phyloP scores from a whole-genome alignment of 2,329 filamentous ascomycete genomes.

The Chlorencoelia australis region DNA sequence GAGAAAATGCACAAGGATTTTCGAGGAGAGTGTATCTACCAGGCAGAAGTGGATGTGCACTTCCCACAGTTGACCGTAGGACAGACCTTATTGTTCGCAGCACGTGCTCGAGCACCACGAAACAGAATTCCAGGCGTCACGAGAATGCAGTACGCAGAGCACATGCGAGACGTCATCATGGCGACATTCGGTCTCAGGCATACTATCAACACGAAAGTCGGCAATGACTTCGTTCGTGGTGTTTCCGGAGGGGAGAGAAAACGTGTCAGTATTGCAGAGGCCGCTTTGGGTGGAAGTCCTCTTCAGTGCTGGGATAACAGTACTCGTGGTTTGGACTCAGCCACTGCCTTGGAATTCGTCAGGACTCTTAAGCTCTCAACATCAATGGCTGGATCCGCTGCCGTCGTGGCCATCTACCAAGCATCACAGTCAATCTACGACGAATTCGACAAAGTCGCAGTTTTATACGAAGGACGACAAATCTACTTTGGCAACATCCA shows the following conservation, averaged over 20 bases:
- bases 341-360: conserved; percentile 65
- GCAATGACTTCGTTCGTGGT: conserved; percentile 64
- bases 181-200: conserved; percentile 65
- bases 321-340: conserved; percentile 63
- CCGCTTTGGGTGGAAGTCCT: conserved; percentile 47
- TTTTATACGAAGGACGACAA: conserved; percentile 59
- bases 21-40: conserved; percentile 60
- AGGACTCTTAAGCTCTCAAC: conserved; percentile 54
- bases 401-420: conserved; percentile 62
- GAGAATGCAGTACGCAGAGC: conserved; percentile 43
- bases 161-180: conserved; percentile 46
- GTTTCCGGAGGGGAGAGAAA: conserved; percentile 65
- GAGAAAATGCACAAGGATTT: conserved; percentile 47
- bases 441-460: conserved; percentile 57
- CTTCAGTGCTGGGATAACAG: conserved; percentile 70
- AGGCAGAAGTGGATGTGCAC: conserved; percentile 65
- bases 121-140: conserved; percentile 53
- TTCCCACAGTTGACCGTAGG: conserved; percentile 70
- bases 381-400: conserved; percentile 51
- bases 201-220: conserved; percentile 63
- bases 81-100: conserved; percentile 63
- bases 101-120: conserved; percentile 57
- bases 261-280: conserved; percentile 74
- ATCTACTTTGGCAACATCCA: conserved; percentile 60
- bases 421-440: conserved; percentile 56